phyloP scores from a whole-genome alignment of 2,329 filamentous ascomycete species.

The Fusarium citri region DNA sequence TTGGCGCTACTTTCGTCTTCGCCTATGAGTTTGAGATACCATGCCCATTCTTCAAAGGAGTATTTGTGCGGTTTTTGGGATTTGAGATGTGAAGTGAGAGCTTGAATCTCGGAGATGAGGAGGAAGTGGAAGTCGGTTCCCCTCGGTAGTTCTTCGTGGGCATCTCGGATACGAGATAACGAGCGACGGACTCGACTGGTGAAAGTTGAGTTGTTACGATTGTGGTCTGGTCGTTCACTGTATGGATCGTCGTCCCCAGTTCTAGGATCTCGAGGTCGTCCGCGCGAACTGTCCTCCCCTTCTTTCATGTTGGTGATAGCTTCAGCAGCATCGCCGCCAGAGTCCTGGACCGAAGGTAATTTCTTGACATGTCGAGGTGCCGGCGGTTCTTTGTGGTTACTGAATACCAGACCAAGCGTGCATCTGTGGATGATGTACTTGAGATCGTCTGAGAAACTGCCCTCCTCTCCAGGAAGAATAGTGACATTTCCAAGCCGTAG shows the following conservation, averaged over 20 bases:
- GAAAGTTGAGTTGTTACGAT: slow-evolving; percentile 34
- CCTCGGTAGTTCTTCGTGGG: slow-evolving; percentile 54
- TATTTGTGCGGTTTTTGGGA: slow-evolving; percentile 72
- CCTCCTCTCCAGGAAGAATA: slow-evolving; percentile 70
- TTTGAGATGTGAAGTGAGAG: slow-evolving; percentile 71
- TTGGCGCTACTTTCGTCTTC: slow-evolving; percentile 67
- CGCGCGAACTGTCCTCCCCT: slow-evolving; percentile 7
- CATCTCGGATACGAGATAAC: slow-evolving; percentile 51
- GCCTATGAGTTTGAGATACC: slow-evolving; percentile 82
- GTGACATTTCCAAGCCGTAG: slow-evolving; percentile 68
- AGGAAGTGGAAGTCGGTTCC: slow-evolving; percentile 69
- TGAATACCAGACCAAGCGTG: slow-evolving; percentile 58
- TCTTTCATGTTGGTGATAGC: slow-evolving; percentile 27
- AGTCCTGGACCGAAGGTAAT: background rate
- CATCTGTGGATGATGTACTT: slow-evolving; percentile 58
- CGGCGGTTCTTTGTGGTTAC: slow-evolving; percentile 21
- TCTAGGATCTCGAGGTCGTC: slow-evolving; percentile 12
- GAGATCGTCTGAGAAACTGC: slow-evolving; percentile 58
- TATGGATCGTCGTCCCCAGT: slow-evolving; percentile 1
- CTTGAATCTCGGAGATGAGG: slow-evolving; percentile 78
- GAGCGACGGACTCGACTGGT: slow-evolving; percentile 53
- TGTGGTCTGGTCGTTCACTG: slow-evolving; percentile 34
- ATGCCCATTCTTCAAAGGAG: slow-evolving; percentile 86
- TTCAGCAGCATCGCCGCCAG: background rate
- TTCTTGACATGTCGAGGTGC: background rate